phyloP scores from a whole-genome alignment of 2,329 filamentous ascomycete species.

The Tolypocladium ovalisporum region DNA sequence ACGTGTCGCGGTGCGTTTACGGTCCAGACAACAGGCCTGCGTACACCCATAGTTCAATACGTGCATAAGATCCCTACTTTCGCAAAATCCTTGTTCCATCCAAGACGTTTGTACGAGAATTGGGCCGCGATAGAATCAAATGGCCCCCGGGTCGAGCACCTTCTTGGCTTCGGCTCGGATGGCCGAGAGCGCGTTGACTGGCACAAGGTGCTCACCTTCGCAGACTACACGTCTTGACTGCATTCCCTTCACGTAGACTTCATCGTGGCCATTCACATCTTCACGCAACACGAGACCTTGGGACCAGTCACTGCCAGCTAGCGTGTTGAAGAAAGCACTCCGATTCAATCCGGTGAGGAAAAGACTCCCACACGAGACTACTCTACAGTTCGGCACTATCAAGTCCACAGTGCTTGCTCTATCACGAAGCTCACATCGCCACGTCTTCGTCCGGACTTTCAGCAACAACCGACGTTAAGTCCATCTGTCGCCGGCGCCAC shows the following conservation, averaged over 20 bases:
- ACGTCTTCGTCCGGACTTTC: background rate
- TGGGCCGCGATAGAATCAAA: background rate
- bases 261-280: background rate
- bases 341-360: background rate
- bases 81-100: background rate
- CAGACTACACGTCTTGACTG: background rate
- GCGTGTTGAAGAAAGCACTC: background rate
- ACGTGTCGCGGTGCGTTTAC: background rate
- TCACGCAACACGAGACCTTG: background rate
- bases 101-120: background rate
- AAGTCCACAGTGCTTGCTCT: background rate
- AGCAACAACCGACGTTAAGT: background rate
- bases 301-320: background rate
- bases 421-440: background rate
- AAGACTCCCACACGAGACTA: background rate
- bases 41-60: background rate
- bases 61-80: background rate
- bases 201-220: background rate
- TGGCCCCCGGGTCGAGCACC: too few relatives aligned
- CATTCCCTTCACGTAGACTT: background rate
- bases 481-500: background rate
- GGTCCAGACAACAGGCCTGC: background rate
- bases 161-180: too few relatives aligned
- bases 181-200: too few relatives aligned
- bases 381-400: background rate